These are phyloP conservation scores for Penicillium sp. DNA, from an alignment of 2,329 filamentous ascomycete genomes.

Conservation along the genomic window DNA sequence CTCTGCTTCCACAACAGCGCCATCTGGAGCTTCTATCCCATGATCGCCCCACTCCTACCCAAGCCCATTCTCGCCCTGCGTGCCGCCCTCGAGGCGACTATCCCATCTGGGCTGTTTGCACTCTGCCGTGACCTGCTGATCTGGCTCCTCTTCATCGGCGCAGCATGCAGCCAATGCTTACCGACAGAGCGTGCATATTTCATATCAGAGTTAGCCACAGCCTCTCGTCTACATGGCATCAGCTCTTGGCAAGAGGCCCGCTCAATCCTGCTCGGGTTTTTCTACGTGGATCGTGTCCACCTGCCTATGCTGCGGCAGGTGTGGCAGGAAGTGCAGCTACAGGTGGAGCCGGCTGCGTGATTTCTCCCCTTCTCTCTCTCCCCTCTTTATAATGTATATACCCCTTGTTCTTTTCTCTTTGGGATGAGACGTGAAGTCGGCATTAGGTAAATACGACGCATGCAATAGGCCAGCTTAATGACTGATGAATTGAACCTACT, in stretches of 20 bases:
- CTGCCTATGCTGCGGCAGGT: slow-evolving; percentile 27
- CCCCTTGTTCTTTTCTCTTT: background rate
- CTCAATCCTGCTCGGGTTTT: slow-evolving; percentile 30
- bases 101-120: slow-evolving; percentile 30
- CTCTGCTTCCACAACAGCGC: slow-evolving; percentile 39
- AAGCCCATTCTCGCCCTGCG: slow-evolving; percentile 34
- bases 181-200: slow-evolving; percentile 31
- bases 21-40: slow-evolving; percentile 40
- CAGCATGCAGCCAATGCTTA: slow-evolving; percentile 28
- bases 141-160: slow-evolving; percentile 37
- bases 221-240: slow-evolving; percentile 27
- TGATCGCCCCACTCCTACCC: slow-evolving; percentile 32
- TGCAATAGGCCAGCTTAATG: background rate
- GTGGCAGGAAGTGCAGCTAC: slow-evolving; percentile 31
- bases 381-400: background rate
- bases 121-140: slow-evolving; percentile 33
- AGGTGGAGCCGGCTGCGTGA: slow-evolving; percentile 14
- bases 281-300: slow-evolving; percentile 37
- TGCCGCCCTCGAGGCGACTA: slow-evolving; percentile 31
- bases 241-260: slow-evolving; percentile 34
- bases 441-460: background rate
- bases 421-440: background rate
- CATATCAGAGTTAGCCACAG: slow-evolving; percentile 29
- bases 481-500: background rate
- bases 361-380: background rate